These are phyloP conservation scores for Candida coleopterorum DNA, from an alignment of 805 yeast genomes.

Conservation along the genomic window DNA sequence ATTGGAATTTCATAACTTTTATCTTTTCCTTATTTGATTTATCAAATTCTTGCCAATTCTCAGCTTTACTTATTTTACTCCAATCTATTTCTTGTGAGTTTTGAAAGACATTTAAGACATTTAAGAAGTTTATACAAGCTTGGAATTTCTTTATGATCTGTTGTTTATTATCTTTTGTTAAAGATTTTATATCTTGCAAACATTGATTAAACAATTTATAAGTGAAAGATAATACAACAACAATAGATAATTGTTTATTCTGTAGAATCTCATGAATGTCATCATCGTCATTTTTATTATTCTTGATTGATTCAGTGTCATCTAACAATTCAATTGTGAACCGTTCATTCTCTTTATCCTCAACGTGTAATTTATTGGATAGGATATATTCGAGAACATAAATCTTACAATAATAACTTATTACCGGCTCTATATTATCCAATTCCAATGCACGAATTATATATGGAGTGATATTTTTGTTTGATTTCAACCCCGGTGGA, in stretches of 20 bases:
- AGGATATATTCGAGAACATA: conserved; percentile 74
- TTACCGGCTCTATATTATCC: conserved; percentile 52
- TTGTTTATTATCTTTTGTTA: conserved; percentile 21
- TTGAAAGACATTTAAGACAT: conserved; percentile 23
- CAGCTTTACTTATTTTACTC: conserved; percentile 26
- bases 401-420: conserved; percentile 64
- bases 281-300: conserved; percentile 32
- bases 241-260: conserved; percentile 49
- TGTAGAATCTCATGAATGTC: conserved; percentile 45
- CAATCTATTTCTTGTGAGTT: conserved; percentile 26
- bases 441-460: conserved; percentile 57
- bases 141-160: conserved; percentile 28
- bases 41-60: conserved; percentile 19
- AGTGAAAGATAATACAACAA: conserved; percentile 26
- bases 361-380: conserved; percentile 52
- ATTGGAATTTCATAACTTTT: conserved; percentile 34
- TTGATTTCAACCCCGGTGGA: conserved; percentile 22
- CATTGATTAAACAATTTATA: conserved; percentile 33
- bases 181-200: conserved; percentile 20
- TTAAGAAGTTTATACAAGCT: conserved; percentile 33
- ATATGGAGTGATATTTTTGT: conserved; percentile 41
- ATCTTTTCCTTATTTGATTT: conserved; percentile 26
- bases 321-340: conserved; percentile 64
- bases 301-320: conserved; percentile 59
- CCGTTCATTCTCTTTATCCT: conserved; percentile 49